Evolutionary conservation across 2,329 filamentous ascomycete species (phyloP), one percentile per base, ranked within the genome.

Genomic region (Cadophora sp.): DNA sequence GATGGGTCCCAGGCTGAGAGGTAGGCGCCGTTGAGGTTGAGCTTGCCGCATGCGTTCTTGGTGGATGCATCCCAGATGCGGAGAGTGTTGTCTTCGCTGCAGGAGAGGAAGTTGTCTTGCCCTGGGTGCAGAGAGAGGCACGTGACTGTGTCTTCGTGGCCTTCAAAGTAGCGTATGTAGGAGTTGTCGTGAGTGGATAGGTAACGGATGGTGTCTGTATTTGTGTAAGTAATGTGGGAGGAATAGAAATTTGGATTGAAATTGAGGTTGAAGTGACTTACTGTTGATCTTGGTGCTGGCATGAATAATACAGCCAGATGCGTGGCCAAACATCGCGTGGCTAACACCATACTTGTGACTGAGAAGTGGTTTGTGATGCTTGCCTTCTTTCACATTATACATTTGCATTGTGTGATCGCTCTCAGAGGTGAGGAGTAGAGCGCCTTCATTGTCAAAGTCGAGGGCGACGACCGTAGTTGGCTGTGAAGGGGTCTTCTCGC

Each of bases 311-410:
- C 93, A 94, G n/a, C 72, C 72, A 36, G 90, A 90, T 68, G 95
- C 92, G 78, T 98, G 96, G 0, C 95, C 97, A 79, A 98, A 99
- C 73, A 93, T 91, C 45, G 96, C 96, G 65, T 97, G 86, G 78
- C 97, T 96, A 20, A 93, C 94, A 67, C 96, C 96, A 75, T 99
- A 99, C 78, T 99, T 99, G 78, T 98, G 97, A 81, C 92, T 96
- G 61, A 96, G 89, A 56, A 97, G 85, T 67, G 90, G 91, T 81
- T 98, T 98, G 56, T 93, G 92, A 73, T 94, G 90, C 68, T 92
- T 91, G 4, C 96, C 96, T 71, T 97, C 94, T 75, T 91, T 92
- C 70, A 97, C 91, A 75, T 96, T 97, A 82, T 96, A 99, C 39
- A 99, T 90, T 76, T 98, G 94, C 70, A 99, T 92, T 3, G 93